Percentiles rank a stretch among this genome's conserved stretches.
Evolutionary conservation across 2,329 filamentous ascomycete species (phyloP).

Genomic region (Cryphonectria radicalis): DNA sequence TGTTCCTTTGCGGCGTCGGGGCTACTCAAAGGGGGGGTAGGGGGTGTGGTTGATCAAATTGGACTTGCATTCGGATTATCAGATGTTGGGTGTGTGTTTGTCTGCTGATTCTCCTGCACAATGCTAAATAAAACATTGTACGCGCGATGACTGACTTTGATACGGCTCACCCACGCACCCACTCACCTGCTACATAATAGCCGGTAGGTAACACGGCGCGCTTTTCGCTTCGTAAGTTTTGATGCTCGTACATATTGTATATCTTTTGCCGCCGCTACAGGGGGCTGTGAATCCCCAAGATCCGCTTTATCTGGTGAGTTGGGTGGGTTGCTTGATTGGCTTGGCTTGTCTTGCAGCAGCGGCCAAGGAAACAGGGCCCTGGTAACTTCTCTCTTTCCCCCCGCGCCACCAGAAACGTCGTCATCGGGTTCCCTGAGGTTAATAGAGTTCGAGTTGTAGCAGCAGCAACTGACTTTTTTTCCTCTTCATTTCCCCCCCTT

Average conservation of each 20-base stretch:
- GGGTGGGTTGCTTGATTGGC: slow-evolving; percentile 9
- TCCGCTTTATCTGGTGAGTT: not conserved
- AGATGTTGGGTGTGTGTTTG: not conserved
- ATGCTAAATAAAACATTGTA: not conserved
- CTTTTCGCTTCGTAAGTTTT: not conserved
- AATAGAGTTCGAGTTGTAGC: not conserved
- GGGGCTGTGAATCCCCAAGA: not conserved
- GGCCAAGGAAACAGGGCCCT: not conserved
- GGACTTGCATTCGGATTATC: slow-evolving; percentile 2
- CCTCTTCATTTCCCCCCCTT: no score
- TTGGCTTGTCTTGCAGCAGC: not conserved
- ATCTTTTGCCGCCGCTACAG: not conserved
- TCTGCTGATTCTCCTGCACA: not conserved
- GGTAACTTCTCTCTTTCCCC: not conserved
- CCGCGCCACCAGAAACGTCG: slow-evolving; percentile 14
- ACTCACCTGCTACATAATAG: not conserved
- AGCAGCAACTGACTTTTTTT: not conserved
- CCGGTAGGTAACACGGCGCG: not conserved
- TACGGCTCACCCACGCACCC: not conserved
- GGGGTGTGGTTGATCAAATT: slow-evolving; percentile 1
- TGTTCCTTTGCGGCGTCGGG: slow-evolving; percentile 7
- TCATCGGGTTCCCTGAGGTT: not conserved
- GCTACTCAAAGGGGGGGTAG: not conserved
- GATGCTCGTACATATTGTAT: not conserved
- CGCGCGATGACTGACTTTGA: not conserved